A percentile compares a stretch with the other conserved stretches of the same genome.
Evolutionary conservation across 345 rosid species (phyloP).

Genomic region (Lepidium sativum): DNA sequence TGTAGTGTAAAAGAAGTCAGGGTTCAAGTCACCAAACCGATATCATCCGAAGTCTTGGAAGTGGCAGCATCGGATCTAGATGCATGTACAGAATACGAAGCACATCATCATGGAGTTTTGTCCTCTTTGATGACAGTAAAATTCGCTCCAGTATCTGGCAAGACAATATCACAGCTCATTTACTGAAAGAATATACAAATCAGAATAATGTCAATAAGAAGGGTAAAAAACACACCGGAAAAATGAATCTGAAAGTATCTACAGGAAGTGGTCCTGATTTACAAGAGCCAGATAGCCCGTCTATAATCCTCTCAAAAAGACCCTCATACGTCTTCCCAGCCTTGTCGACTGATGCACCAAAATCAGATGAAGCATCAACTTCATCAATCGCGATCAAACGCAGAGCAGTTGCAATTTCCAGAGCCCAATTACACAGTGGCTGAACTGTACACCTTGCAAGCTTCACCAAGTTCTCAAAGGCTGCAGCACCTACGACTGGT

Average conservation of each 20-base stretch:
- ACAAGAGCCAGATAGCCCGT: slow-evolving; percentile 65
- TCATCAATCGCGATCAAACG: slow-evolving; percentile 61
- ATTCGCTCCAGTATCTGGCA: slow-evolving; percentile 85
- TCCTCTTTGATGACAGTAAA: slow-evolving; percentile 63
- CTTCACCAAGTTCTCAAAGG: slow-evolving; percentile 78
- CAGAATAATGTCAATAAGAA: not conserved
- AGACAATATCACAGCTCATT: slow-evolving; percentile 8
- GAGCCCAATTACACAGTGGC: slow-evolving; percentile 92
- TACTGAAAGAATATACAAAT: slow-evolving; percentile 6
- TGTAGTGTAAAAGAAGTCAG: slow-evolving; percentile 3
- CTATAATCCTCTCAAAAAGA: slow-evolving; percentile 74
- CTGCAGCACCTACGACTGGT: slow-evolving; percentile 64
- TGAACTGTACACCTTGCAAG: slow-evolving; percentile 69
- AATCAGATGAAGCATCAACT: slow-evolving; percentile 42
- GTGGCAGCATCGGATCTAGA: slow-evolving; percentile 85
- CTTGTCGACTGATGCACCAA: slow-evolving; percentile 38
- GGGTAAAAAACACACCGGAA: slow-evolving; percentile 54
- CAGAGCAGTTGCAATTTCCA: slow-evolving; percentile 88
- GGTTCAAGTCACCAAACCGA: slow-evolving; percentile 47
- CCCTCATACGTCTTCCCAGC: slow-evolving; percentile 43
- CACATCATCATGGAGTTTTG: slow-evolving; percentile 76
- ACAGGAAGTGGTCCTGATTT: slow-evolving; percentile 93
- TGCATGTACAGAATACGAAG: slow-evolving; percentile 79
- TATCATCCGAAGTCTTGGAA: slow-evolving; percentile 90
- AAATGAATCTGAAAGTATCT: slow-evolving; percentile 84